Percentiles rank a stretch among this genome's conserved stretches.
These are phyloP conservation scores for Zopfochytrium polystomum DNA, from an alignment of 371 early-diverging fungal species.

Conservation along the genomic window DNA sequence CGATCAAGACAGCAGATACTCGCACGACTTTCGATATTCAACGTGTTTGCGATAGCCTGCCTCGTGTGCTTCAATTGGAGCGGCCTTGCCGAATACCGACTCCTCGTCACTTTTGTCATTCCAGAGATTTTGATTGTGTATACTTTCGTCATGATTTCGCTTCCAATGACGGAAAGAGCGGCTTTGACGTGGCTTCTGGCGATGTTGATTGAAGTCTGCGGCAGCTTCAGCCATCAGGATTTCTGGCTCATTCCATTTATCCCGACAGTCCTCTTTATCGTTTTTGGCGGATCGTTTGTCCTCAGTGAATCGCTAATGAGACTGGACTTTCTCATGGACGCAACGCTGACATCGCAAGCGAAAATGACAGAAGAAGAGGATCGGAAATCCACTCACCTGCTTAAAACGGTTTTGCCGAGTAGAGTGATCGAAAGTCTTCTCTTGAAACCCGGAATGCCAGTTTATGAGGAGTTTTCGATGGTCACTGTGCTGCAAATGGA, in stretches of 20 bases:
- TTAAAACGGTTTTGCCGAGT: constrained; percentile 40
- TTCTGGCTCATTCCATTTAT: constrained; percentile 15
- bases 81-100: constrained; percentile 9
- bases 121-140: constrained; percentile 18
- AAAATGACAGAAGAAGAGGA: constrained; percentile 39
- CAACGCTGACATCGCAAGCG: constrained; percentile 37
- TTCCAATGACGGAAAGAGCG: constrained; percentile 3
- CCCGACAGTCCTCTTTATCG: constrained; percentile 5
- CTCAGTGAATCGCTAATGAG: constrained; percentile 20
- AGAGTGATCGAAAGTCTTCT: constrained; percentile 35
- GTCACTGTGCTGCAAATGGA: too few species aligned
- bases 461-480: constrained; percentile 40
- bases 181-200: not conserved
- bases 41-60: constrained; percentile 7
- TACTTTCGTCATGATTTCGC: constrained; percentile 9
- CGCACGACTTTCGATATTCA: too few species aligned
- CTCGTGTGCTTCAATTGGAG: constrained; percentile 6
- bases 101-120: constrained; percentile 11
- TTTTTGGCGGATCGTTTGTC: constrained; percentile 11
- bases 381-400: constrained; percentile 31
- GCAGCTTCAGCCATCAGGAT: not conserved
- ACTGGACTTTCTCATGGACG: constrained; percentile 27
- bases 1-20: too few species aligned
- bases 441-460: constrained; percentile 33
- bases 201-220: constrained; percentile 1